Base-by-base conservation (phyloP, 2,329 filamentous ascomycete species). In the Paraphoma chrysanthemicola region DNA sequence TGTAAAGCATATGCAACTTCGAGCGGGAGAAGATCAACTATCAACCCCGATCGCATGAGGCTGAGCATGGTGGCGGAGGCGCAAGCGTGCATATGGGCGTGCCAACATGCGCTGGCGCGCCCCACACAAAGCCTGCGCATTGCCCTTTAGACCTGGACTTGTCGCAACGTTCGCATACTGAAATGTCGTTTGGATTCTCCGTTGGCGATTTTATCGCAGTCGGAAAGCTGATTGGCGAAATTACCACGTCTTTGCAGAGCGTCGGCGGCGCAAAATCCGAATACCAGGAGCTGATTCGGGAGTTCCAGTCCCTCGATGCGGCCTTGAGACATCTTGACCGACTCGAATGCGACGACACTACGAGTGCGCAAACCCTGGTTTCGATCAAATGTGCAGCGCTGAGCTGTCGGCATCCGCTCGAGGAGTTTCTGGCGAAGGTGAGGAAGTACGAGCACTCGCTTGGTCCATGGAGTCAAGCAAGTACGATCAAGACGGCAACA, bases 281-380 rank as follows among this genome's bases (percentile, higher is more conserved):
- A 14, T 63, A 63, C 30, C 57, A 58, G 23, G 57, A 60, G 44
- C 39, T 63, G 4, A 41, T 63, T 7, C 31, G 51, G 4, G 57
- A 57, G 43, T 38, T 60, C 1, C 10, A 54, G 7, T 38, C 12
- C 16, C 54, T 63, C 29, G 4, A 53, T 1, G 7, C 44, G 28
- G 57, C 54, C n/a, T 51, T 63, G 11, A 17, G 36, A 10, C 44
- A 56, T 10, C 48, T 63, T 23, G 56, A 59, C n/a, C 44, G 44
- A 30, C 50, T 62, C 10, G 16, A 51, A 2, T 6, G 8, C 38
- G 5, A 23, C 23, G 2, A 18, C 3, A 23, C 39, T 33, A 2
- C 33, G 16, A 8, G 6, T 16, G 31, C 36, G 42, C 30, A 33
- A 6, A n/a, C 14, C n/a, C n/a, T 51, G 9, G 28, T 44, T n/a